A percentile compares a stretch with the other conserved stretches of the same genome.
phyloP scores from a whole-genome alignment of 441 rosid genomes.

The Arabidopsis hybrid region DNA sequence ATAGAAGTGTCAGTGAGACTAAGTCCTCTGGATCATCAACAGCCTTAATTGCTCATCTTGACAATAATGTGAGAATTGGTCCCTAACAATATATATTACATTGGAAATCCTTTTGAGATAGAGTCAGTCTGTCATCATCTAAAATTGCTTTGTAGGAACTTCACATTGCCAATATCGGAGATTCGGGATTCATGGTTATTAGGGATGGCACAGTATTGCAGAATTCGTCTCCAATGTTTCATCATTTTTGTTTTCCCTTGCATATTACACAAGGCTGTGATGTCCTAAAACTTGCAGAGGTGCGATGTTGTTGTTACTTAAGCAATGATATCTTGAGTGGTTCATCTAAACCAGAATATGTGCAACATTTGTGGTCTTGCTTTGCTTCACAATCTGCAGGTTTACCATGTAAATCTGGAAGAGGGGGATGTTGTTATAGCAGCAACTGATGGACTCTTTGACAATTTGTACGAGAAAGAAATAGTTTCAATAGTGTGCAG shows the following conservation, averaged over 20 bases:
- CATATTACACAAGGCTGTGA: constrained; percentile 59
- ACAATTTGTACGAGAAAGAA: constrained; percentile 75
- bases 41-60: constrained; percentile 71
- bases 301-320: constrained; percentile 32
- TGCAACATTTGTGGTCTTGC: constrained; percentile 6
- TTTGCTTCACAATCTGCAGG: constrained; percentile 47
- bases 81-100: constrained; percentile 7
- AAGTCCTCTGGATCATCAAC: constrained; percentile 71
- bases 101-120: neutral
- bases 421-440: constrained; percentile 67
- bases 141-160: constrained; percentile 56
- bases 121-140: constrained; percentile 25
- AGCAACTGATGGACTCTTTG: constrained; percentile 82
- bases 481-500: constrained; percentile 57
- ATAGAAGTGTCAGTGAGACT: constrained; percentile 61
- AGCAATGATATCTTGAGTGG: neutral
- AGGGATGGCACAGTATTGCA: constrained; percentile 59
- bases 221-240: constrained; percentile 70
- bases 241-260: constrained; percentile 75
- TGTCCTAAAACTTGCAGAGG: constrained; percentile 64
- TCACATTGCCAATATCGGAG: constrained; percentile 75
- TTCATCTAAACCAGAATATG: constrained; percentile 1
- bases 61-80: constrained; percentile 59
- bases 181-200: constrained; percentile 76
- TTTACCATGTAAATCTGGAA: constrained; percentile 55